Conservation (phyloP, 2,329 filamentous ascomycete genomes). For the Apiospora pterosperma region DNA sequence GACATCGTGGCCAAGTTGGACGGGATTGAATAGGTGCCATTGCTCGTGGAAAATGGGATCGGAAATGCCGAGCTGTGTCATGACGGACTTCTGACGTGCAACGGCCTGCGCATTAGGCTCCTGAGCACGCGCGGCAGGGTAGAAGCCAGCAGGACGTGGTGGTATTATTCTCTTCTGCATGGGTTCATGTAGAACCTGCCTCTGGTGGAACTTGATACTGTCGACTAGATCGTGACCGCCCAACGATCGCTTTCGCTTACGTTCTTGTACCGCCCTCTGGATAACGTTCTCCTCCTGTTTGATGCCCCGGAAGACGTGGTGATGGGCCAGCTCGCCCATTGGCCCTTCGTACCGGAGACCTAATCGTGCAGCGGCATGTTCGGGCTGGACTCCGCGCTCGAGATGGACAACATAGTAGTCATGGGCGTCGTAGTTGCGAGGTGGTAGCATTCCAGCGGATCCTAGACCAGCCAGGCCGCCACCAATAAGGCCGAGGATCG, state of each 20-base stretch:
- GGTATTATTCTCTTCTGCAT: constrained; percentile 51
- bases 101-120: constrained; percentile 41
- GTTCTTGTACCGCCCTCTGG: constrained; percentile 47
- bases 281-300: constrained; percentile 60
- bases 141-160: constrained; percentile 28
- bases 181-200: constrained; percentile 55
- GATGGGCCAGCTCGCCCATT: constrained; percentile 72
- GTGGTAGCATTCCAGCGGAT: constrained; percentile 43
- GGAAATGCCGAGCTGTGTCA: constrained; percentile 65
- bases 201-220: constrained; percentile 73
- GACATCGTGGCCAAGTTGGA: constrained; percentile 82
- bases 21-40: constrained; percentile 89
- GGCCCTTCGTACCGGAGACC: constrained; percentile 78
- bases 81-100: constrained; percentile 57
- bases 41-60: constrained; percentile 93
- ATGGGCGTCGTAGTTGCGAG: constrained; percentile 71
- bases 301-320: constrained; percentile 80
- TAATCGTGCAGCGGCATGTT: constrained; percentile 66
- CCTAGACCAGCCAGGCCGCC: constrained; percentile 46
- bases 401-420: constrained; percentile 96
- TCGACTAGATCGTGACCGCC: constrained; percentile 61
- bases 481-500: constrained; percentile 48
- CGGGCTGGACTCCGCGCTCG: constrained; percentile 60
- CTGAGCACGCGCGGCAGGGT: constrained; percentile 20
- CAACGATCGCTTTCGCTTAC: constrained; percentile 54